phyloP scores from a whole-genome alignment of 2,329 filamentous ascomycete species.

The Pyrenophora seminiperda region DNA sequence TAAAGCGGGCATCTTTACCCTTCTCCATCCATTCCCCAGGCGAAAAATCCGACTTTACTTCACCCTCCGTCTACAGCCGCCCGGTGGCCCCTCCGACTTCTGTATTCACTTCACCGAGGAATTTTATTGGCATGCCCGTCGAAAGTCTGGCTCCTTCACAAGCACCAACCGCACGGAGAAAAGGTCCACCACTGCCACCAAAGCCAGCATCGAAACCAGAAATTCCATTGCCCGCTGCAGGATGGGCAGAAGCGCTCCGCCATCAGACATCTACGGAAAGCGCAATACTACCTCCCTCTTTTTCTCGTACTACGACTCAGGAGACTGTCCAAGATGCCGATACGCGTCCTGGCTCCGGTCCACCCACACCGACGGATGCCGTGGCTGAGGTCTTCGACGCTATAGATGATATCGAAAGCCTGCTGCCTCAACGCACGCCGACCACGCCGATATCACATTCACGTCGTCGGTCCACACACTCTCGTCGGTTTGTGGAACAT shows the following conservation, averaged over 20 bases:
- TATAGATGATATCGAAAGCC: conserved; percentile 42
- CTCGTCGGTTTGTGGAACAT: conserved; percentile 27
- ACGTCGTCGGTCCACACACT: conserved; percentile 11
- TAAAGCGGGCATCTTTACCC: conserved; percentile 23
- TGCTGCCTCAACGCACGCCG: conserved; percentile 35
- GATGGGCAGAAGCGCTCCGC: conserved; percentile 18
- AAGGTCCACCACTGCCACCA: conserved; percentile 13
- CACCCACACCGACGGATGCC: conserved; percentile 32
- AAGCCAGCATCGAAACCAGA: conserved; percentile 14
- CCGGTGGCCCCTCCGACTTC: conserved; percentile 38
- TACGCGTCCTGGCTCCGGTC: conserved; percentile 34
- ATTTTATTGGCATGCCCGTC: conserved; percentile 30
- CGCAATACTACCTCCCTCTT: conserved; percentile 28
- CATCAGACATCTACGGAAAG: conserved; percentile 28
- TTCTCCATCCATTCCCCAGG: conserved; percentile 6
- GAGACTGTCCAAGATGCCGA: conserved; percentile 24
- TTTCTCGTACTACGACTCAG: conserved; percentile 18
- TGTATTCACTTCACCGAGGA: conserved; percentile 30
- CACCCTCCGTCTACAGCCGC: conserved; percentile 32
- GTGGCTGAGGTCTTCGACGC: conserved; percentile 44
- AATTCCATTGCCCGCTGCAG: conserved; percentile 14
- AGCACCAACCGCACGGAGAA: conserved; percentile 21
- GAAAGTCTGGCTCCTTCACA: conserved; percentile 27
- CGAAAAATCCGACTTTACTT: conserved; percentile 2
- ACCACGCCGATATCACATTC: conserved; percentile 11